A percentile compares a stretch with the other conserved stretches of the same genome.
phyloP scores from a whole-genome alignment of 305 asterid species.

The Ruellia speciosa region DNA sequence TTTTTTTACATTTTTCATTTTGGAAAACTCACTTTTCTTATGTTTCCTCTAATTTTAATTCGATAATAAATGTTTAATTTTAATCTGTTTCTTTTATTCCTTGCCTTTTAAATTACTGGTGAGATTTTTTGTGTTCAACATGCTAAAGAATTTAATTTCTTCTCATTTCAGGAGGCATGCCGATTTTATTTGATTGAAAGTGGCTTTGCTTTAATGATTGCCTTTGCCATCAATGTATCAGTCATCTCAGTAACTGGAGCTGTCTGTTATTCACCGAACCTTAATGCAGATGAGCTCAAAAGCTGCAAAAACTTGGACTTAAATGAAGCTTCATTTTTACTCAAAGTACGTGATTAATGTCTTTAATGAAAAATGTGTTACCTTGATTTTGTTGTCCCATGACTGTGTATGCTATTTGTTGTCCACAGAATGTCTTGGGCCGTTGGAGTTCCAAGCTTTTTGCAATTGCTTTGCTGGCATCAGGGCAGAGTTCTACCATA shows the following conservation, averaged over 20 bases:
- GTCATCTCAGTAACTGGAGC: constrained; percentile 90
- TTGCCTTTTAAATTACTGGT: too few species aligned
- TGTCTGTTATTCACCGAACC: constrained; percentile 65
- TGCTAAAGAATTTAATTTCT: constrained; percentile 14
- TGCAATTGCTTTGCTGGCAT: constrained; percentile 90
- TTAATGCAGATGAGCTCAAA: constrained; percentile 39
- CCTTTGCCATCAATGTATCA: constrained; percentile 79
- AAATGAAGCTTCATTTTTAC: constrained; percentile 79
- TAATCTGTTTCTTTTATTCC: too few species aligned
- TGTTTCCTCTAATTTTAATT: too few species aligned
- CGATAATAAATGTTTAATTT: too few species aligned
- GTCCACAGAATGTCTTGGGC: constrained; percentile 66
- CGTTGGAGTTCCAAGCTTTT: constrained; percentile 93
- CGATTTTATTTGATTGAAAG: constrained; percentile 80
- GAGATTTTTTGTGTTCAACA: background rate
- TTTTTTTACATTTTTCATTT: too few species aligned
- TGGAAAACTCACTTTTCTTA: too few species aligned
- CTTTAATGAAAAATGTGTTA: background rate
- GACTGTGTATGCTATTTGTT: background rate
- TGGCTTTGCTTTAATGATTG: constrained; percentile 72
- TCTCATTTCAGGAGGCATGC: constrained; percentile 74
- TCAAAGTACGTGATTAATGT: constrained; percentile 41
- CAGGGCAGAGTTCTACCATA: constrained; percentile 95
- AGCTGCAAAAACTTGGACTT: constrained; percentile 79
- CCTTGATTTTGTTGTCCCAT: background rate